Evolutionary conservation across 208 protist genomes (phyloP).

Genomic region (Porcisia hertigi): DNA sequence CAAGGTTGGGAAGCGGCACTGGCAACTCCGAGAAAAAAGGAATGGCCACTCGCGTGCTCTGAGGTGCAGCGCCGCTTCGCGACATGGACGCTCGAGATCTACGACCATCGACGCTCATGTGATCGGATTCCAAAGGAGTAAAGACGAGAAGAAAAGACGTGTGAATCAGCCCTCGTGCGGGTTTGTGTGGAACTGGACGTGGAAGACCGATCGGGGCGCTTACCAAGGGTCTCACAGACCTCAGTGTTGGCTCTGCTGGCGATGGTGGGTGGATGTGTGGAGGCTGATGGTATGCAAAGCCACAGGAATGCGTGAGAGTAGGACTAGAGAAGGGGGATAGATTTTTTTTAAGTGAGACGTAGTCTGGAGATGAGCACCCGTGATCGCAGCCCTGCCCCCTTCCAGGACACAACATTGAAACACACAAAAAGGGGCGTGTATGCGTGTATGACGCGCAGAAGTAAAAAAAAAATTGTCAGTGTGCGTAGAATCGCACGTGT

Average conservation of each 20-base stretch:
- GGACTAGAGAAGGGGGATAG: not conserved
- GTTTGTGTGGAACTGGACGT: not conserved
- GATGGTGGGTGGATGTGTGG: not conserved
- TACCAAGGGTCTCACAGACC: not conserved
- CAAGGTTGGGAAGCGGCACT: constrained; percentile 21
- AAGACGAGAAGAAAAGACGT: not conserved
- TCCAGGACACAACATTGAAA: not conserved
- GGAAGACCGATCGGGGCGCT: not conserved
- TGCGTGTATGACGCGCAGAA: not conserved
- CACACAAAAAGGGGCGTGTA: not conserved
- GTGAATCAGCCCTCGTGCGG: no score
- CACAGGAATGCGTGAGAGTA: not conserved
- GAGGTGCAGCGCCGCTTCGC: constrained; percentile 7
- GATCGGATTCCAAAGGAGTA: not conserved
- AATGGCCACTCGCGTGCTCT: not conserved
- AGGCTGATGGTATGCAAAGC: not conserved
- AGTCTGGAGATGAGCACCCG: not conserved
- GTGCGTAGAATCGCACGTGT: no score
- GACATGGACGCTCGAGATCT: constrained; percentile 19
- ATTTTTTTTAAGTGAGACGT: not conserved
- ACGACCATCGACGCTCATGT: constrained; percentile 20
- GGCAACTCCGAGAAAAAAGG: constrained; percentile 25
- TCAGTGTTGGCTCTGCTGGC: not conserved
- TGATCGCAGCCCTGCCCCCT: not conserved
- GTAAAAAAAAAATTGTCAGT: not conserved